Evolutionary conservation across 345 rosid species (phyloP).

Genomic region (Schrenkiella parvula): DNA sequence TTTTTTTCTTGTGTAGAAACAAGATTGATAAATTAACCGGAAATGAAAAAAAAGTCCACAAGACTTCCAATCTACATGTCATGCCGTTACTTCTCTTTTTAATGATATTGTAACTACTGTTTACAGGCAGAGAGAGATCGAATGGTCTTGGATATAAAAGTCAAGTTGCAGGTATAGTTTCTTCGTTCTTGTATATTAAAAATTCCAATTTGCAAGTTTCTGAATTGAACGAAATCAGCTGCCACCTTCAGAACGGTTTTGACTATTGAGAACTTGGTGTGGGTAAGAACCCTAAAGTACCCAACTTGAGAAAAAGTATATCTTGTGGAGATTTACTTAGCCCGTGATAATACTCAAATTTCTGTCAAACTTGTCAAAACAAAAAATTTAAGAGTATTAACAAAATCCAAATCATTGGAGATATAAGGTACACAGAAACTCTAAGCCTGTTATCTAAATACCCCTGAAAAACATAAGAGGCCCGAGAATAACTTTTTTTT

Average conservation of each 20-base stretch:
- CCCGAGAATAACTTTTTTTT: neutral
- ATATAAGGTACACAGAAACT: neutral
- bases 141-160: conserved; percentile 98
- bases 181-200: conserved; percentile 4
- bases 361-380: conserved; percentile 9
- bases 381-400: neutral
- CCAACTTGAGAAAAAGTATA: neutral
- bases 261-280: conserved; percentile 1
- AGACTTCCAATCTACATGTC: neutral
- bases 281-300: conserved; percentile 4
- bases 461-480: too few relatives aligned
- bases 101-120: conserved; percentile 5
- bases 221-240: neutral
- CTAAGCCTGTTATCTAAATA: neutral
- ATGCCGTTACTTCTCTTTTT: conserved; percentile 13
- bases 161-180: conserved; percentile 80
- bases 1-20: neutral
- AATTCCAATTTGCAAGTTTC: conserved; percentile 9
- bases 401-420: neutral
- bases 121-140: conserved; percentile 91
- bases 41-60: conserved; percentile 1
- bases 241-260: neutral
- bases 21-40: neutral
- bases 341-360: neutral
- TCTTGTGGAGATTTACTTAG: conserved; percentile 6